Evolutionary conservation across 164 flowering plant species (phyloP).

Genomic region (Dillenia suffruticosa): DNA sequence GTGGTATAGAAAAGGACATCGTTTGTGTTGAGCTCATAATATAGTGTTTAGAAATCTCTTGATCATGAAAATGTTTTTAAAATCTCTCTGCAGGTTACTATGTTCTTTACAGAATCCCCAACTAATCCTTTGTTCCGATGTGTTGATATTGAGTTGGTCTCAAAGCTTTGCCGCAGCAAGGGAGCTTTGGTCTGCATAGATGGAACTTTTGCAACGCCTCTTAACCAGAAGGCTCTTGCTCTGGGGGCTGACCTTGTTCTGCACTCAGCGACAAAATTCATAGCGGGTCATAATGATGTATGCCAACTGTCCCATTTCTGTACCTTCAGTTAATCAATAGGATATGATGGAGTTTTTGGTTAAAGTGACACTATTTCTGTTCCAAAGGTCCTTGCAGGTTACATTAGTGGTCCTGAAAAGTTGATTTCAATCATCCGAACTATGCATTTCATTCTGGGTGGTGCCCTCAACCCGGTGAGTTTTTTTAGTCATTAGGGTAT

Average conservation of each 20-base stretch:
- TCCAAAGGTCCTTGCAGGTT: slow-evolving; percentile 84
- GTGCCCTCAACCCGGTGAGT: slow-evolving; percentile 86
- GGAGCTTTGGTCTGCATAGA: slow-evolving; percentile 89
- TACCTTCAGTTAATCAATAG: no score
- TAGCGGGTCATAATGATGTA: slow-evolving; percentile 96
- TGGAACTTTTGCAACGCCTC: slow-evolving; percentile 94
- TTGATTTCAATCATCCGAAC: slow-evolving; percentile 58
- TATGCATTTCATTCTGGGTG: slow-evolving; percentile 90
- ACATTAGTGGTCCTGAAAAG: slow-evolving; percentile 76
- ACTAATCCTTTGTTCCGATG: slow-evolving; percentile 96
- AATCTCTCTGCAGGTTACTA: slow-evolving; percentile 56
- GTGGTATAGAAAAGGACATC: slow-evolving; percentile 17
- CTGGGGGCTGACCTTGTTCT: slow-evolving; percentile 94
- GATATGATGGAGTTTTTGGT: not conserved
- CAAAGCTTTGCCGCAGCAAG: slow-evolving; percentile 81
- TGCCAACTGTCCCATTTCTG: not conserved
- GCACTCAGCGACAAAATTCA: slow-evolving; percentile 90
- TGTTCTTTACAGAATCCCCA: slow-evolving; percentile 97
- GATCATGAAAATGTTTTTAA: not conserved
- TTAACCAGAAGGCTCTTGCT: slow-evolving; percentile 91
- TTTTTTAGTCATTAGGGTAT: not conserved
- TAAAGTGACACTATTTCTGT: slow-evolving; percentile 3
- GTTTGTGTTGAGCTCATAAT: not conserved
- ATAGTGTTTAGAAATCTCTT: not conserved
- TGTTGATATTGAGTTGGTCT: slow-evolving; percentile 83